Conservation (phyloP, 116 monocot species). For the Iris pallida region DNA sequence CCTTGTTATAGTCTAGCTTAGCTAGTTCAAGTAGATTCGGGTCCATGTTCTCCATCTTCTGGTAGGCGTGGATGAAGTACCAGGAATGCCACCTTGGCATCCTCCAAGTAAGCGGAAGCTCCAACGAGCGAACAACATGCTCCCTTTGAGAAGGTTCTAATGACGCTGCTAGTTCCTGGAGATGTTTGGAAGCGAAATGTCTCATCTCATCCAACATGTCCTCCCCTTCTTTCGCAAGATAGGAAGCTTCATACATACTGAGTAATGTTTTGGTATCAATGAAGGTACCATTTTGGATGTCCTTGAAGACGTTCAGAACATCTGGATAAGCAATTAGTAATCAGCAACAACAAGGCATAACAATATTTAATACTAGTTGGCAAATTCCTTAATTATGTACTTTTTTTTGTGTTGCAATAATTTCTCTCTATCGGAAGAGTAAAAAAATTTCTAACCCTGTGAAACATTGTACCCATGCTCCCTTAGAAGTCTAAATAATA, state of each 20-base stretch:
- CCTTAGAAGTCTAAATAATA: constrained; percentile 14
- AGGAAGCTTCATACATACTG: constrained; percentile 16
- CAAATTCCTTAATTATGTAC: too few relatives aligned
- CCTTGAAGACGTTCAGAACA: background rate
- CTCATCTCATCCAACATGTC: background rate
- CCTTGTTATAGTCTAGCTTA: constrained; percentile 17
- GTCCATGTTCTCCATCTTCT: background rate
- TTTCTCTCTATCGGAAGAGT: too few relatives aligned
- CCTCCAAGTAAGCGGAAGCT: constrained; percentile 11
- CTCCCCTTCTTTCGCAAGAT: constrained; percentile 12
- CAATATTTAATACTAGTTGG: too few relatives aligned
- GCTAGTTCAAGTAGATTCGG: constrained; percentile 10
- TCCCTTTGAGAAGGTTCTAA: background rate
- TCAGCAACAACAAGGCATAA: background rate
- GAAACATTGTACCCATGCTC: background rate
- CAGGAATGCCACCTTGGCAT: constrained; percentile 1
- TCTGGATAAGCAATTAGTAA: background rate
- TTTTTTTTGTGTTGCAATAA: too few relatives aligned
- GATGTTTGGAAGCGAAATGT: background rate
- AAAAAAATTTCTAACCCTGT: background rate
- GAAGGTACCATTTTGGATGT: background rate
- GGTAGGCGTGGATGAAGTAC: constrained; percentile 10
- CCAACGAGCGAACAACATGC: background rate
- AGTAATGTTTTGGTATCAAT: constrained; percentile 3
- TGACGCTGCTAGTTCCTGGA: background rate